phyloP scores from a whole-genome alignment of 805 yeast species.

The Wickerhamomyces canadensis region DNA sequence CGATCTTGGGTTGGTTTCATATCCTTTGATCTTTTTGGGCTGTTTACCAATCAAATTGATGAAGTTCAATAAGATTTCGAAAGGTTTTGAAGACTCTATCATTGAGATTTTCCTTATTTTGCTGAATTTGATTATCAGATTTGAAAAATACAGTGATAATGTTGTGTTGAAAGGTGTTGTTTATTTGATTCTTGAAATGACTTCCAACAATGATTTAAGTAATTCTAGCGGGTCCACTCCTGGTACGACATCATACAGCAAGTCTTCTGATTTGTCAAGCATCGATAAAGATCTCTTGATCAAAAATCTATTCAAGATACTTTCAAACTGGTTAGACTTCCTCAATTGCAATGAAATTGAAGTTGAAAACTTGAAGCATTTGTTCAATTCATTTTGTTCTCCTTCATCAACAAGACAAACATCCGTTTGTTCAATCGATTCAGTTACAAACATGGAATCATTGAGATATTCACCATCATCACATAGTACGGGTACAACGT shows the following conservation, averaged over 20 bases:
- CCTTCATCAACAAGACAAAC: background rate
- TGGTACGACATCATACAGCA: no score
- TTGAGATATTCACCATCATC: no score
- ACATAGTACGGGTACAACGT: no score
- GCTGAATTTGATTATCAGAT: conserved; percentile 4
- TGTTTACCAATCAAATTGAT: background rate
- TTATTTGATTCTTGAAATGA: conserved; percentile 6
- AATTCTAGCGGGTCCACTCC: no score
- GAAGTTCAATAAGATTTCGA: background rate
- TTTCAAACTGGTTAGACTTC: background rate
- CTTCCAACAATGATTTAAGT: background rate
- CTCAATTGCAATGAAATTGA: background rate
- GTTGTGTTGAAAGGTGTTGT: conserved; percentile 9
- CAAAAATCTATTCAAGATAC: background rate
- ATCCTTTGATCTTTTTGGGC: conserved; percentile 41
- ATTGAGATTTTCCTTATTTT: conserved; percentile 7
- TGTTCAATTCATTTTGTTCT: background rate
- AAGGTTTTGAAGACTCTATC: conserved; percentile 3
- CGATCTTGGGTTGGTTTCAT: conserved; percentile 44
- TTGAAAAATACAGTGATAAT: conserved; percentile 2
- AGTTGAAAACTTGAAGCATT: background rate
- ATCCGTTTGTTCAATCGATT: background rate
- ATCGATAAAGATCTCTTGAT: background rate
- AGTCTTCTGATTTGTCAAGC: no score
- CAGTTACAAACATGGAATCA: background rate